Base-by-base conservation (phyloP, 306 rosid species). In the Castanospermum australe region DNA sequence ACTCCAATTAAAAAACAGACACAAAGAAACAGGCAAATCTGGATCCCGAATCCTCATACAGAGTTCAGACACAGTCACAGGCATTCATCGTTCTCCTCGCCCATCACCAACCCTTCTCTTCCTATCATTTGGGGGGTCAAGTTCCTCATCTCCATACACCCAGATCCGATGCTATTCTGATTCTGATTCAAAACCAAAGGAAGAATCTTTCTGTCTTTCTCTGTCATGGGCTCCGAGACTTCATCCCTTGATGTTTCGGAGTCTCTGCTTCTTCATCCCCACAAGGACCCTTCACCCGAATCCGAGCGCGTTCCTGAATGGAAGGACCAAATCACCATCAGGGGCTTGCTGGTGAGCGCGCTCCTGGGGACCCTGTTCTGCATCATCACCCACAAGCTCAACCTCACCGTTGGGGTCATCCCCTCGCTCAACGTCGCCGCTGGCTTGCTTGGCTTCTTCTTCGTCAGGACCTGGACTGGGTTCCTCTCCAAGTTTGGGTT, bases 351-450 rank as follows among this genome's bases (percentile, higher is more conserved):
- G 60, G 96, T 91, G 68, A 95, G 99, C 64, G 96, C 88, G 2
- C 51, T 86, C 25, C 69, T 95, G 52, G 99, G 99, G 18, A 22
- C 76, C 44, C 77, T 95, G 36, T 93, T 95, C 87, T 91, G 97
- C 84, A 87, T 95, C 77, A 93, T 95, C 78, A 86, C 96, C 0
- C 98, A 93, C 85, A 95, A 95, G 85, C 94, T 95, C 51, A 90
- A 91, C 79, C 85, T 93, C 61, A 93, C 97, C 21, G 97, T 93
- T 25, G 98, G 97, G 48, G 87, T 95, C 59, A 87, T 93, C 69
- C 99, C 99, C n/a, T 93, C 99, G 4, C 73, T 95, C 76, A 95
- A 93, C 51, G 92, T 95, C 8, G 91, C 93, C 5, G 96, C 97
- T 20, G 97, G 96, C 0, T 82, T 95, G 79, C 76, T 93, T 25